phyloP scores from a whole-genome alignment of 2,329 filamentous ascomycete species.

The Verticillium dahliae region DNA sequence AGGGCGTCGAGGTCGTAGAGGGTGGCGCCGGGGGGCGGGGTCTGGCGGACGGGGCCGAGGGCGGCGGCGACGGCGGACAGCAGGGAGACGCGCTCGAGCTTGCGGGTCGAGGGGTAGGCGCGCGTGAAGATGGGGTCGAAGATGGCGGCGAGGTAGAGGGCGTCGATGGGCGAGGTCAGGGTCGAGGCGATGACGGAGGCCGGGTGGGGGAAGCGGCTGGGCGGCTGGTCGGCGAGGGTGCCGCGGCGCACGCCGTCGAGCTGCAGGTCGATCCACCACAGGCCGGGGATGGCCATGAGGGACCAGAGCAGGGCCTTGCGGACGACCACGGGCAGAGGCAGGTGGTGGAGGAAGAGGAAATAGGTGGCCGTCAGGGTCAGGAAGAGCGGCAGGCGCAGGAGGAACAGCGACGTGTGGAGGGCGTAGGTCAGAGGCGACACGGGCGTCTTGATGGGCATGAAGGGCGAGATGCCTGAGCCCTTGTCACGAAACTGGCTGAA shows the following conservation, averaged over 20 bases:
- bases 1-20: constrained; percentile 60
- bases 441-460: constrained; percentile 72
- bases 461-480: constrained; percentile 93
- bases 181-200: constrained; percentile 82
- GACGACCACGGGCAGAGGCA: constrained; percentile 55
- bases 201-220: constrained; percentile 67
- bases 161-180: constrained; percentile 88
- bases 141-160: constrained; percentile 87
- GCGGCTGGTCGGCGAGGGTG: constrained; percentile 68
- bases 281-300: constrained; percentile 79
- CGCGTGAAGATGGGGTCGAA: constrained; percentile 94
- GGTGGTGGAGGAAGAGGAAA: constrained; percentile 75
- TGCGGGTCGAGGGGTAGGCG: constrained; percentile 67
- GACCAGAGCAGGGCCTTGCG: constrained; percentile 86
- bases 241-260: constrained; percentile 94
- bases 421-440: constrained; percentile 56
- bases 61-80: constrained; percentile 68
- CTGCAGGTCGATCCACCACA: constrained; percentile 99
- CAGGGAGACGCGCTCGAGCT: constrained; percentile 72
- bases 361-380: constrained; percentile 61
- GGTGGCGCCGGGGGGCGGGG: constrained; percentile 35
- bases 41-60: constrained; percentile 51
- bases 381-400: constrained; percentile 74
- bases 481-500: constrained; percentile 89
- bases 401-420: constrained; percentile 66